Base-by-base conservation (phyloP, 306 rosid genomes). In the Pyrus bretschneideri region DNA sequence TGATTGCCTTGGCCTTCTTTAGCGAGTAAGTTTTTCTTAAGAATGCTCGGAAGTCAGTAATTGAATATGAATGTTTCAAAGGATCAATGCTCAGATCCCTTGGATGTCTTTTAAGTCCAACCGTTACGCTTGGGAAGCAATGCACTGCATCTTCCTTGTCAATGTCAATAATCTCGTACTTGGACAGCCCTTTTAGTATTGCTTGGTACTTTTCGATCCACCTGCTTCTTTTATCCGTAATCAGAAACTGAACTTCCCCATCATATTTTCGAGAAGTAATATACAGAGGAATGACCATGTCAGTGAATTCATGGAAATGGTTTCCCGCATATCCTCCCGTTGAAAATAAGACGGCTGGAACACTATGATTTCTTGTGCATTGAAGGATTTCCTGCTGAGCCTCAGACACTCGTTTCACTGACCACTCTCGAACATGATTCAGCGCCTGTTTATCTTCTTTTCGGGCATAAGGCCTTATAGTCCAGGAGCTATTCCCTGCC, bases 271-370 rank as follows among this genome's bases (percentile, higher is more conserved):
- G 78, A 8, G 94, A 80, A 66, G 98, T 90, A 55, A 90, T 76
- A 71, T 83, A 91, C 46, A 93, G 70, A 3, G 98, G 98, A 76
- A 93, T 79, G 18, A 93, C 10, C 69, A 88, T 76, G 71, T 91
- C 98, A 7, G 90, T 79, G 85, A 90, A 90, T 31, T 93, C 98
- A 77, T 93, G 98, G 79, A 91, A 93, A 82, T 91, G 91, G 85
- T 93, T 93, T 44, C 97, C 97, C 15, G 82, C 63, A 67, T 91
- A 93, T 60, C 98, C 98, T 71, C 86, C 87, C 19, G 55, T 72
- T 11, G 98, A 93, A 78, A 93, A 93, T 70, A 93, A 44, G 4
- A 93, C 70, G 62, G 91, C 97, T 38, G 97, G 93, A 75, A 88
- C 84, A 27, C 73, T 81, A 63, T 90, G 94, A 33, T 70, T 81